Percentiles rank a stretch among this genome's conserved stretches.
Evolutionary conservation across 768 basidiomycete species (phyloP).

Genomic region (Termitomyces sp.): DNA sequence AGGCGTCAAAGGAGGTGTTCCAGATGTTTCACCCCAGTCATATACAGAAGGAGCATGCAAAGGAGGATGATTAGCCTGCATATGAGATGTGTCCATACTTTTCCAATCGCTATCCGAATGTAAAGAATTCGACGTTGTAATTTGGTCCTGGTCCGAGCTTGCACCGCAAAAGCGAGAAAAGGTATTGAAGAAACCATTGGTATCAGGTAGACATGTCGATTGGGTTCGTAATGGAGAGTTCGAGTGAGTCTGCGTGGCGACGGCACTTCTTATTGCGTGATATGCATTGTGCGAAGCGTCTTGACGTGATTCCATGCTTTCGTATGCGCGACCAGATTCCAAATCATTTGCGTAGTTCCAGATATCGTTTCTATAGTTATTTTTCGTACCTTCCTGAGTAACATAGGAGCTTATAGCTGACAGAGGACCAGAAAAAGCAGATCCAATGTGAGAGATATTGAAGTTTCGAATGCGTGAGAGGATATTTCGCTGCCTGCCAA

Average conservation of each 20-base stretch:
- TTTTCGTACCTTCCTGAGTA: conserved; percentile 6
- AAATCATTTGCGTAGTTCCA: conserved; percentile 13
- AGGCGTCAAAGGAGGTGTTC: conserved; percentile 23
- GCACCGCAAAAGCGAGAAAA: conserved; percentile 15
- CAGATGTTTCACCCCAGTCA: conserved; percentile 6
- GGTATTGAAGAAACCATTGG: conserved; percentile 17
- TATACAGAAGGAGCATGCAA: conserved; percentile 2
- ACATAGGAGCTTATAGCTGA: conserved; percentile 11
- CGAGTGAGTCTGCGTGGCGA: conserved; percentile 18
- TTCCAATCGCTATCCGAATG: neutral
- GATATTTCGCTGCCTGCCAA: conserved; percentile 7
- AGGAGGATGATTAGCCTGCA: neutral
- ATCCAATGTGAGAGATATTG: conserved; percentile 18
- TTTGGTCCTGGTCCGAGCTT: conserved; percentile 9
- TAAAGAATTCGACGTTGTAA: neutral
- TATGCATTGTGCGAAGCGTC: neutral
- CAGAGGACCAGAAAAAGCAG: conserved; percentile 17
- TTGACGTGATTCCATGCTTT: conserved; percentile 4
- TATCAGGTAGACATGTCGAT: conserved; percentile 14
- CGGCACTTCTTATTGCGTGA: conserved; percentile 8
- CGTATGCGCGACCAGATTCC: conserved; percentile 6
- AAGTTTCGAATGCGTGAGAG: conserved; percentile 20
- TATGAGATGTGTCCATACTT: neutral
- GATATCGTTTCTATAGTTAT: neutral
- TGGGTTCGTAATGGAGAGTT: conserved; percentile 15